A percentile compares a stretch with the other conserved stretches of the same genome.
These are phyloP conservation scores for Trichoderma atrobrunneum DNA, from an alignment of 2,329 filamentous ascomycete genomes.

Conservation along the genomic window DNA sequence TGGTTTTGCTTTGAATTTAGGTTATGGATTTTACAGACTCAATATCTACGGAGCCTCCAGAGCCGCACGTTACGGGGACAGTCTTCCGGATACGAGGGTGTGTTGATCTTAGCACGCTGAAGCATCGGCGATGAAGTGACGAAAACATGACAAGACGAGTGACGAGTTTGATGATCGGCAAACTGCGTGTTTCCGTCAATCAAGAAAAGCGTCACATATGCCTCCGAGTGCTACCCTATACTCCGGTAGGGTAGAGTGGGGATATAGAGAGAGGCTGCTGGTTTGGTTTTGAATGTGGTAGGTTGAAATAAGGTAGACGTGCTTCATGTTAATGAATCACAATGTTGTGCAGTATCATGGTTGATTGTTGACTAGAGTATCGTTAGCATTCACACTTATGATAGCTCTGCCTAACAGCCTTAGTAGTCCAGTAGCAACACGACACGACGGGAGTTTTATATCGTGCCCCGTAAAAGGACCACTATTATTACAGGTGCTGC, in stretches of 20 bases:
- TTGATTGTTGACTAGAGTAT: too few relatives aligned
- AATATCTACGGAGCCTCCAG: slow-evolving; percentile 48
- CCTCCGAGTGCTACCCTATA: not conserved
- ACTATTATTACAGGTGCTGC: not conserved
- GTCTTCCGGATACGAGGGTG: slow-evolving; percentile 30
- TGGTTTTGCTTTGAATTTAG: too few relatives aligned
- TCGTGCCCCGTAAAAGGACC: not conserved
- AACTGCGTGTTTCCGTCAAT: not conserved
- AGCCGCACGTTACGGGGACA: slow-evolving; percentile 47
- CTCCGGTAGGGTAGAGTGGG: not conserved
- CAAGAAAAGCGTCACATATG: not conserved
- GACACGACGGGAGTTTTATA: not conserved
- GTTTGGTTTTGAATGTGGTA: not conserved
- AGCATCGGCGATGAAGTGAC: not conserved
- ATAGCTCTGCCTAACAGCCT: not conserved
- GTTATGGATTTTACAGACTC: slow-evolving; percentile 40
- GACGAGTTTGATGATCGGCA: not conserved
- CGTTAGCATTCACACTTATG: not conserved
- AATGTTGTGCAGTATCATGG: too few relatives aligned
- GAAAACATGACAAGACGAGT: not conserved
- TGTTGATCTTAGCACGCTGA: not conserved
- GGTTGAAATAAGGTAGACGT: not conserved
- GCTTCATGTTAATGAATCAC: not conserved
- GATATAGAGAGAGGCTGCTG: not conserved
- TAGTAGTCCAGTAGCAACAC: not conserved